Evolutionary conservation across 352 stramenopile genomes (phyloP).

Genomic region (Phytophthora macrochlamydospora): DNA sequence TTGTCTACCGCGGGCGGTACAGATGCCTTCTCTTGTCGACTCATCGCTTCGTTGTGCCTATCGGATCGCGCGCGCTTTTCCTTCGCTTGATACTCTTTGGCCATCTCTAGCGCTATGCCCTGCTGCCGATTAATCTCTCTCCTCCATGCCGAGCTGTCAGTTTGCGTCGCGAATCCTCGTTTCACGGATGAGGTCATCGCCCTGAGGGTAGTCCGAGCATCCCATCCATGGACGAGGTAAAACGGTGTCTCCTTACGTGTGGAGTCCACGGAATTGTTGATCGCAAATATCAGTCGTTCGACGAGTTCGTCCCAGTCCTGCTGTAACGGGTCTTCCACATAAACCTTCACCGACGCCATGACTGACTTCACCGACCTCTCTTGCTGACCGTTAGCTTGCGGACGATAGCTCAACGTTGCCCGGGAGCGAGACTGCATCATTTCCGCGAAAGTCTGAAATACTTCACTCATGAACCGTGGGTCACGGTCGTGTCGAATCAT

Average conservation of each 20-base stretch:
- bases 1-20: not conserved
- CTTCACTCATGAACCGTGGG: slow-evolving; percentile 20
- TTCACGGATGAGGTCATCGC: slow-evolving; percentile 2
- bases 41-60: too few relatives aligned
- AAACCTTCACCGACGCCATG: slow-evolving; percentile 1
- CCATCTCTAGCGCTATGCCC: not conserved
- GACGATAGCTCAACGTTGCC: slow-evolving; percentile 13
- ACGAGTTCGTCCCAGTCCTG: slow-evolving; percentile 14
- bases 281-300: not conserved
- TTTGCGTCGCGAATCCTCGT: not conserved
- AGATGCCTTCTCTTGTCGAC: not conserved
- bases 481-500: slow-evolving; percentile 12
- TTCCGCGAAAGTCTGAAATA: slow-evolving; percentile 11
- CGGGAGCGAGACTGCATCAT: slow-evolving; percentile 6
- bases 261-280: slow-evolving; percentile 2
- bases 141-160: not conserved
- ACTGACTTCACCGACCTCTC: slow-evolving; percentile 9
- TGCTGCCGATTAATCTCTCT: slow-evolving; percentile 1
- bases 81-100: slow-evolving; percentile 9
- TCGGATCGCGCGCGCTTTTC: not conserved
- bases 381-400: slow-evolving; percentile 22
- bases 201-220: not conserved
- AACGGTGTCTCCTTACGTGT: not conserved
- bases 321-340: slow-evolving; percentile 8
- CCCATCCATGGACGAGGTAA: slow-evolving; percentile 5